phyloP scores from a whole-genome alignment of 1,284 basidiomycete genomes.

The Malassezia dermatis region DNA sequence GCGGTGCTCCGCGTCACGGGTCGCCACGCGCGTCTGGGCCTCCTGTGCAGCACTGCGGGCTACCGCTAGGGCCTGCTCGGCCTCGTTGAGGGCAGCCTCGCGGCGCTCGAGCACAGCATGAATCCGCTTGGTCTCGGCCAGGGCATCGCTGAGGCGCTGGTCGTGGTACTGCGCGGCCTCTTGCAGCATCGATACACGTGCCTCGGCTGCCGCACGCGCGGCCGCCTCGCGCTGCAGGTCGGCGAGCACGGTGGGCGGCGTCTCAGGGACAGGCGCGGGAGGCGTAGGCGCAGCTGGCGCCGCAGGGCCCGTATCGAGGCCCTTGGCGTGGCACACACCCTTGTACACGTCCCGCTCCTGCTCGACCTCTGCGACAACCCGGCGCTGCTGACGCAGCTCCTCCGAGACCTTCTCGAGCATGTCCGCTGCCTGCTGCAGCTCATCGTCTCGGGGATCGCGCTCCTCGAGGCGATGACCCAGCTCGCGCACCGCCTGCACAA shows the following conservation, averaged over 20 bases:
- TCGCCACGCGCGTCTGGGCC: conserved; percentile 1
- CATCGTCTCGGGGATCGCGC: conserved; percentile 54
- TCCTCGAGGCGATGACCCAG: conserved; percentile 47
- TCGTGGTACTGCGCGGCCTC: conserved; percentile 34
- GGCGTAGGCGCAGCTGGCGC: background rate
- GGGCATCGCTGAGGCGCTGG: conserved; percentile 30
- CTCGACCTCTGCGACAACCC: conserved; percentile 64
- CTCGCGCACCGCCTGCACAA: conserved; percentile 72
- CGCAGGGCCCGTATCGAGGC: background rate
- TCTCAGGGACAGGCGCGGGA: background rate
- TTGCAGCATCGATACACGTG: conserved; percentile 14
- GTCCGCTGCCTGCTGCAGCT: conserved; percentile 73
- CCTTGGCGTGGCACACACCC: conserved; percentile 54
- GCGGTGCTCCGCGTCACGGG: conserved; percentile 2
- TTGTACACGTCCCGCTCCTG: conserved; percentile 80
- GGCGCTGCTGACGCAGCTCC: conserved; percentile 63
- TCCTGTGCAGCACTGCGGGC: conserved; percentile 1
- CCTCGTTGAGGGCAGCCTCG: conserved; percentile 1
- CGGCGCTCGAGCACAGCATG: conserved; percentile 3
- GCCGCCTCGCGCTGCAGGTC: conserved; percentile 1
- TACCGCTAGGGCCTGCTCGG: conserved; percentile 1
- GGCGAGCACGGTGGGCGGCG: background rate
- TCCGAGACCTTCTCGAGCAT: conserved; percentile 68
- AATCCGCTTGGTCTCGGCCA: background rate
- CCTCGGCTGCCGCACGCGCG: conserved; percentile 11